Percentiles rank a stretch among this genome's conserved stretches.
These are phyloP conservation scores for Aspergillus pseudotamarii DNA, from an alignment of 2,329 filamentous ascomycete genomes.

Conservation along the genomic window DNA sequence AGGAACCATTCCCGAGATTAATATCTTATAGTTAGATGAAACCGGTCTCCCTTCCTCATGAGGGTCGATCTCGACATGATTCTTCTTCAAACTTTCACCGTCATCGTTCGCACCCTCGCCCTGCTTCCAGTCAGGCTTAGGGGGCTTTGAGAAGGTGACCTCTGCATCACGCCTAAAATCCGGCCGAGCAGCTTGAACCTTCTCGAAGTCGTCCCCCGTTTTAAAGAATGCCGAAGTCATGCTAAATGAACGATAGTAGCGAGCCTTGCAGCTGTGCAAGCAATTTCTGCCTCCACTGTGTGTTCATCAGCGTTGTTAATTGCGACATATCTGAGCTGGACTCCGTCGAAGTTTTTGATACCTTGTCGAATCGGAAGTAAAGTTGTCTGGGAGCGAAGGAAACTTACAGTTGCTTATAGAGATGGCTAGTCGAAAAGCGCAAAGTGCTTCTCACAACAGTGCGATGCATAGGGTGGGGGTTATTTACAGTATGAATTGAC, in stretches of 20 bases:
- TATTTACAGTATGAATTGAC: not conserved
- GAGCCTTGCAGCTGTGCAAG: not conserved
- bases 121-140: slow-evolving; percentile 45
- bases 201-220: slow-evolving; percentile 35
- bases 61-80: slow-evolving; percentile 79
- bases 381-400: not conserved
- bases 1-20: slow-evolving; percentile 81
- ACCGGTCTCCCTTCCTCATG: slow-evolving; percentile 69
- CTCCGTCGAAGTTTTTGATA: not conserved
- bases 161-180: slow-evolving; percentile 40
- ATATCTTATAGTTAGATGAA: slow-evolving; percentile 83
- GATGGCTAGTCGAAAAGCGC: not conserved
- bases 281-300: not conserved
- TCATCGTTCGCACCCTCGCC: slow-evolving; percentile 48
- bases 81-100: slow-evolving; percentile 53
- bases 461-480: not conserved
- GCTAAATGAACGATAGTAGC: slow-evolving; percentile 15
- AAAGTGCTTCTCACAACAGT: not conserved
- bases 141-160: slow-evolving; percentile 44
- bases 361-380: not conserved
- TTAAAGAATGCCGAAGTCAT: slow-evolving; percentile 29
- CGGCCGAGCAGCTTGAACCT: slow-evolving; percentile 46
- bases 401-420: slow-evolving; percentile 1
- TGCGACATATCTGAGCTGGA: not conserved
- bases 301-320: not conserved